These are phyloP conservation scores for Aspergillus phoenicis DNA, from an alignment of 2,329 filamentous ascomycete species.

Conservation along the genomic window DNA sequence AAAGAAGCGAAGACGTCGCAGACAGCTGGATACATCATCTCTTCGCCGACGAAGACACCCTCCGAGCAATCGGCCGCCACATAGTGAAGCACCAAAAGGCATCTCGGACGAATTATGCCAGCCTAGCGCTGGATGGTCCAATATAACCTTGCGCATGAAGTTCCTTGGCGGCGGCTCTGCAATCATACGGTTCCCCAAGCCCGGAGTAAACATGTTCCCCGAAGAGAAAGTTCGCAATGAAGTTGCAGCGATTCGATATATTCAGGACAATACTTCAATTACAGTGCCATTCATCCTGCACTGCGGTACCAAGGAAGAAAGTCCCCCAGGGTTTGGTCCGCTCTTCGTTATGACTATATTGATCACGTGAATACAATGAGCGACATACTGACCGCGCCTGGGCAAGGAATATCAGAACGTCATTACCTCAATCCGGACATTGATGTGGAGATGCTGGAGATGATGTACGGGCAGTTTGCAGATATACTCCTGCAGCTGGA, in stretches of 20 bases:
- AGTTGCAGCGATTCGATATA: conserved; percentile 23
- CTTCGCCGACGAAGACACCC: not conserved
- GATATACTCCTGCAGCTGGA: conserved; percentile 45
- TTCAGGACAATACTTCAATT: conserved; percentile 21
- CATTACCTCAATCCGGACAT: conserved; percentile 14
- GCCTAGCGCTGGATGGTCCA: conserved; percentile 21
- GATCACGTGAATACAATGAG: not conserved
- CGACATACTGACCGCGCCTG: not conserved
- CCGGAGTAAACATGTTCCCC: conserved; percentile 27
- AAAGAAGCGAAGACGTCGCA: conserved; percentile 7
- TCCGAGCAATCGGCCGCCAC: conserved; percentile 13
- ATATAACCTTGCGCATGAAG: conserved; percentile 25
- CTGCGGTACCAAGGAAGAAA: conserved; percentile 16
- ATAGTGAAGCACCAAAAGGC: conserved; percentile 12
- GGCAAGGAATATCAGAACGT: not conserved
- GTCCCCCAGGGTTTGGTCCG: conserved; percentile 28
- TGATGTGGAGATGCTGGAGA: conserved; percentile 9
- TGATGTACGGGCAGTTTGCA: conserved; percentile 45
- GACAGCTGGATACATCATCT: conserved; percentile 13
- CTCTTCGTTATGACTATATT: conserved; percentile 38
- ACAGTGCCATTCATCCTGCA: conserved; percentile 21
- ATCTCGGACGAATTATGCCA: conserved; percentile 9
- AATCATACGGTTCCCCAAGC: conserved; percentile 26
- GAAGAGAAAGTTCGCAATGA: conserved; percentile 31
- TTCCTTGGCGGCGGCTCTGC: conserved; percentile 18